Evolutionary conservation across 2,329 filamentous ascomycete genomes (phyloP).

Genomic region (Passalora sequoiae): DNA sequence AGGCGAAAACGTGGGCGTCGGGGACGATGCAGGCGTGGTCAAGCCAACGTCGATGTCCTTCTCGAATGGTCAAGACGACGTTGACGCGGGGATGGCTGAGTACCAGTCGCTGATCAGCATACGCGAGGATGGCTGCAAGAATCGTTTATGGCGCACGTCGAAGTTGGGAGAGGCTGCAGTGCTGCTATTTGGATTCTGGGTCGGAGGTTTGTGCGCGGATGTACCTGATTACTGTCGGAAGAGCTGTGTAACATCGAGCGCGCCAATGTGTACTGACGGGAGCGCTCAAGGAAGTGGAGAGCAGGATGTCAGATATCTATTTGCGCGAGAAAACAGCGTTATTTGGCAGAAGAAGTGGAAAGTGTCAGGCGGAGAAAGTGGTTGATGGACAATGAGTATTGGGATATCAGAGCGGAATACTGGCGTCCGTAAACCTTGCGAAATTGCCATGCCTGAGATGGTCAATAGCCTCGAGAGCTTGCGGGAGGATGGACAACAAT

Average conservation of each 20-base stretch:
- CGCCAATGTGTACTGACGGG: too few species aligned
- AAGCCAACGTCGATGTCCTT: constrained; percentile 11
- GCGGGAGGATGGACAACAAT: too few species aligned
- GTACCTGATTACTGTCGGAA: constrained; percentile 3
- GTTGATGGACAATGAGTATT: too few species aligned
- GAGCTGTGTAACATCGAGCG: constrained; percentile 3
- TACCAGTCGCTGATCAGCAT: constrained; percentile 13
- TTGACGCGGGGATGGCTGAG: constrained; percentile 10
- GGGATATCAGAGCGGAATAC: too few species aligned
- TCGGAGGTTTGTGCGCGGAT: not conserved
- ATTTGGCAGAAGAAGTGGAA: too few species aligned
- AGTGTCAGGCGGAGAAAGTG: too few species aligned
- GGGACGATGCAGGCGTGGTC: constrained; percentile 13
- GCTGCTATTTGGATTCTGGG: constrained; percentile 12
- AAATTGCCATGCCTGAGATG: too few species aligned
- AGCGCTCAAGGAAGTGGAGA: too few species aligned
- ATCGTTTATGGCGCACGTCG: constrained; percentile 13
- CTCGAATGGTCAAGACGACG: constrained; percentile 6
- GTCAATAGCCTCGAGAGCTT: too few species aligned
- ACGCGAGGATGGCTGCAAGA: constrained; percentile 18
- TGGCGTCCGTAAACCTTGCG: too few species aligned
- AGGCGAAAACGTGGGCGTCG: constrained; percentile 13
- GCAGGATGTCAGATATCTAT: too few species aligned
- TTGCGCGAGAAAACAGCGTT: too few species aligned
- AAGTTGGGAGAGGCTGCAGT: constrained; percentile 19